Conservation (phyloP, 768 basidiomycete species). For the Rhizopogon salebrosus region DNA sequence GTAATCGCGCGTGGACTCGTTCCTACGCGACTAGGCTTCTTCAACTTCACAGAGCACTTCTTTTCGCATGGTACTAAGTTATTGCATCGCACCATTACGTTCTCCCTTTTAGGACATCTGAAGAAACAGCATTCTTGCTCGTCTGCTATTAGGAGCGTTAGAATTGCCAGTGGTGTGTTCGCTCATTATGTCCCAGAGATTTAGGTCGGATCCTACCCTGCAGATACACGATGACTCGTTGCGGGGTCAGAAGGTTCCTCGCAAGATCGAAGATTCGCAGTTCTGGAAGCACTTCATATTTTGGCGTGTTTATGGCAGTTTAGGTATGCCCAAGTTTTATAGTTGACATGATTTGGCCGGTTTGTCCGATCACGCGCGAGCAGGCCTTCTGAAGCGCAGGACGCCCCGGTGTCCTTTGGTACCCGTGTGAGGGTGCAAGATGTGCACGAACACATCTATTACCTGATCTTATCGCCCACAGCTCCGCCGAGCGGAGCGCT, state of each 20-base stretch:
- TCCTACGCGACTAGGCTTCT: background rate
- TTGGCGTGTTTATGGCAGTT: background rate
- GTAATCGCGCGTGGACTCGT: background rate
- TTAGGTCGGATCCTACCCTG: background rate
- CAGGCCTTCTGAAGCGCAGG: background rate
- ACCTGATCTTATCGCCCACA: background rate
- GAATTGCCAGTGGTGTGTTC: background rate
- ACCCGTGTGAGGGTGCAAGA: background rate
- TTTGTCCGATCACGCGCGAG: background rate
- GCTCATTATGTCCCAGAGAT: background rate
- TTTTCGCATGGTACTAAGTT: background rate
- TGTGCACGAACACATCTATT: background rate
- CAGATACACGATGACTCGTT: background rate
- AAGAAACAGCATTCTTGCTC: background rate
- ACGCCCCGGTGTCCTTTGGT: background rate
- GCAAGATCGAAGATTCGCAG: background rate
- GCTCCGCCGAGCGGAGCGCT: background rate
- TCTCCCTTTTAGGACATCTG: background rate
- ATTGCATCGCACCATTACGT: background rate
- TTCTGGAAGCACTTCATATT: conserved; percentile 1
- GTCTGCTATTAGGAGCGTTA: background rate
- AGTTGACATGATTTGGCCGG: background rate
- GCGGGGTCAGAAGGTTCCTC: background rate
- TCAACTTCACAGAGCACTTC: background rate
- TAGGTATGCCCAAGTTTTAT: background rate